Percentiles rank a stretch among this genome's conserved stretches.
Conservation (phyloP, 352 stramenopile species). For the Phytopythium sindhum region DNA sequence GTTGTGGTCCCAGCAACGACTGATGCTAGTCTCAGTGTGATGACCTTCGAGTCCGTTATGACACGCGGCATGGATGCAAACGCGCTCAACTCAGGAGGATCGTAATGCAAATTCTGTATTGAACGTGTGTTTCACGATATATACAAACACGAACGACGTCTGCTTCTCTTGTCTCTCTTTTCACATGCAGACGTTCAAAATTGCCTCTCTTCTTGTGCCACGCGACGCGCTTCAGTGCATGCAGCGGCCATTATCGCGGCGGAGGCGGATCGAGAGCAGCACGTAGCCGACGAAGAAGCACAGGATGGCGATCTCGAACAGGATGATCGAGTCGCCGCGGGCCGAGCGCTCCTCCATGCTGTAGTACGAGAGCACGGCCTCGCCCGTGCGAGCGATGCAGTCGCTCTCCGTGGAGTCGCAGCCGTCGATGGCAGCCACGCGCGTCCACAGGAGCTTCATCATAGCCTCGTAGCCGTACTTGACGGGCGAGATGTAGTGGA, state of each 20-base stretch:
- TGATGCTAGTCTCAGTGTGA: too few species aligned
- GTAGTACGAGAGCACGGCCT: conserved; percentile 49
- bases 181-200: conserved; percentile 3
- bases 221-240: neutral
- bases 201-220: neutral
- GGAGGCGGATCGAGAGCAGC: conserved; percentile 30
- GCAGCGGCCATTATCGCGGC: conserved; percentile 17
- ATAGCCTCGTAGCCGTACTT: conserved; percentile 36
- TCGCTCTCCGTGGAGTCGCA: conserved; percentile 14
- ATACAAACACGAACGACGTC: neutral
- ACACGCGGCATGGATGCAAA: too few species aligned
- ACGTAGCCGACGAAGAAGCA: conserved; percentile 34
- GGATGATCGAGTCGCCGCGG: conserved; percentile 30
- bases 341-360: conserved; percentile 29
- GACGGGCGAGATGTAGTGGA: conserved; percentile 54
- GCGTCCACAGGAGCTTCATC: conserved; percentile 43
- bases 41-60: too few species aligned
- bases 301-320: conserved; percentile 33
- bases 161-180: neutral
- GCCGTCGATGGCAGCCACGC: conserved; percentile 20
- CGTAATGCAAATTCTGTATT: too few species aligned
- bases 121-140: neutral
- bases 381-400: conserved; percentile 38
- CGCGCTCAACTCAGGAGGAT: too few species aligned
- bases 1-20: too few species aligned